Base-by-base conservation (phyloP, 768 basidiomycete species). In the Lenzites betulinus region DNA sequence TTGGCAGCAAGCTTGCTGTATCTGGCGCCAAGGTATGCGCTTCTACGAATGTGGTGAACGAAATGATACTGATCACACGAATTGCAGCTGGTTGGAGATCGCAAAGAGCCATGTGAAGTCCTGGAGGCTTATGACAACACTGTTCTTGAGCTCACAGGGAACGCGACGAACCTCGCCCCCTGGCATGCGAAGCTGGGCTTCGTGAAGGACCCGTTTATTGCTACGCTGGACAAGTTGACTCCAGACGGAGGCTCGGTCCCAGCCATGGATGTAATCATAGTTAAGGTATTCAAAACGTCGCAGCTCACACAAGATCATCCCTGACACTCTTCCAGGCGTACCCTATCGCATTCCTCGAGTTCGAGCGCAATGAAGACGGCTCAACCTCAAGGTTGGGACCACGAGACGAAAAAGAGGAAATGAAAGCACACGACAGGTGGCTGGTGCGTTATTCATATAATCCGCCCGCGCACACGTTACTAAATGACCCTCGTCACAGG, bases 101-200 rank as follows among this genome's bases (percentile, higher is more conserved):
- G 79, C 56, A 88, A 88, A 66, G 95, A 97, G 9, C 88, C 92
- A 0, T 78, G 79, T 4, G 95, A 98, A 58, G 83, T 92, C 2
- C 78, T 98, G 25, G 90, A 95, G 62, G 92, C 90, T 1, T 89
- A 90, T 64, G 76, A 83, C 59, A 86, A 81, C 7, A 83, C 83
- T 23, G 80, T 79, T 49, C 79, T 99, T 20, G 69, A 83, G 22
- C 73, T 99, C 18, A 79, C 82, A 3, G 94, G 92, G 2, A 99
- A 99, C 72, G 91, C 92, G 0, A 87, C 93, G 1, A 88, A 90
- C 62, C 78, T 95, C 53, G 90, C 89, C 4, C 83, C 87, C 0
- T 99, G 97, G 97, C 84, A 97, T 69, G 79, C 87, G 1, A 92
- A 88, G 65, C 81, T 99, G 7, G 97, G 97, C 7, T 93, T 93